These are phyloP conservation scores for Tolypocladium sp. DNA, from an alignment of 2,329 filamentous ascomycete species.

Conservation along the genomic window DNA sequence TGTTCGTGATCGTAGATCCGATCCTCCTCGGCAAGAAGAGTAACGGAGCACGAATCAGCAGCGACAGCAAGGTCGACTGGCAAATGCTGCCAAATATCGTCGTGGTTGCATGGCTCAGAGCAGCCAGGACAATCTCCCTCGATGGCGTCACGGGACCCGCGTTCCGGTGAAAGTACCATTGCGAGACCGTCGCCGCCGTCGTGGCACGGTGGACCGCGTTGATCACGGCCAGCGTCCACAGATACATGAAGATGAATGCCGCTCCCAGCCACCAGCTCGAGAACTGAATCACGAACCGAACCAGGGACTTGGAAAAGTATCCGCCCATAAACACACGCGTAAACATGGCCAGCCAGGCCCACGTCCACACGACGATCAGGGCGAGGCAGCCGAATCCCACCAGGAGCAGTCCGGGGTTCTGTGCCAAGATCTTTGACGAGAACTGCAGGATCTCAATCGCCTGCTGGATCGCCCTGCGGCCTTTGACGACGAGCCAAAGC, in stretches of 20 bases:
- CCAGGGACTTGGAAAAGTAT: constrained; percentile 56
- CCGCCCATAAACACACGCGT: constrained; percentile 91
- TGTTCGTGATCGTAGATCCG: constrained; percentile 56
- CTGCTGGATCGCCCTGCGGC: constrained; percentile 70
- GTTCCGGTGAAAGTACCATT: constrained; percentile 98
- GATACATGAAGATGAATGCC: constrained; percentile 87
- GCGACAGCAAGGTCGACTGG: constrained; percentile 70
- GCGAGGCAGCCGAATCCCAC: constrained; percentile 74
- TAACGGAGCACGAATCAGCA: constrained; percentile 76
- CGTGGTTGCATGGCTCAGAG: constrained; percentile 70
- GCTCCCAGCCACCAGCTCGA: constrained; percentile 94
- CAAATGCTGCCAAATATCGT: constrained; percentile 91
- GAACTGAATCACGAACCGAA: constrained; percentile 68
- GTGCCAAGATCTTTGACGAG: constrained; percentile 74
- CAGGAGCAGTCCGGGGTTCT: constrained; percentile 72
- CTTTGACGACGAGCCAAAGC: constrained; percentile 75
- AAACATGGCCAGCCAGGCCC: constrained; percentile 96
- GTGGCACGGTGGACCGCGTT: constrained; percentile 84
- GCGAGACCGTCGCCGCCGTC: constrained; percentile 88
- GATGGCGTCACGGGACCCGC: constrained; percentile 69
- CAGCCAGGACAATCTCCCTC: constrained; percentile 72
- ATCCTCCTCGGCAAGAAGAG: constrained; percentile 70
- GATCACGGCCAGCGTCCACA: constrained; percentile 87
- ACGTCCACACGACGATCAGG: constrained; percentile 79
- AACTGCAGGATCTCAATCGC: constrained; percentile 89